Percentiles rank a stretch among this genome's conserved stretches.
Conservation (phyloP, 768 basidiomycete species). For the Flagelloscypha sp. region DNA sequence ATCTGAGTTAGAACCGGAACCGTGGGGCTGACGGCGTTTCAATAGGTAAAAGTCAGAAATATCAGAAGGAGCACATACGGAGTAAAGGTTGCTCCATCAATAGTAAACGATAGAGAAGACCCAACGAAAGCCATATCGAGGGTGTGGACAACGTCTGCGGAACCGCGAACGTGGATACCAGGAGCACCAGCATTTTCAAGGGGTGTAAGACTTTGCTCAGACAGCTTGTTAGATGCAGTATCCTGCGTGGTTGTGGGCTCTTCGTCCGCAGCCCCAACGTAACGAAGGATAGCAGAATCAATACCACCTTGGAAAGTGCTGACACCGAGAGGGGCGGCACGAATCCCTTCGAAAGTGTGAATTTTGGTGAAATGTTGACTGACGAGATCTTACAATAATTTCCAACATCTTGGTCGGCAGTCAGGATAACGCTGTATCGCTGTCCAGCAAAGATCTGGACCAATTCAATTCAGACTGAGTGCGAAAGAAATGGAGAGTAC, state of each 20-base stretch:
- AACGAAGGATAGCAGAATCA: conserved; percentile 37
- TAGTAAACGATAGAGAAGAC: neutral
- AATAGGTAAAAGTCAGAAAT: too few relatives aligned
- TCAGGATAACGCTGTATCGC: conserved; percentile 9
- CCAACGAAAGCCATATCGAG: conserved; percentile 18
- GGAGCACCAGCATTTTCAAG: conserved; percentile 17
- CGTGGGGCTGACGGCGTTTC: too few relatives aligned
- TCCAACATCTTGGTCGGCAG: conserved; percentile 19
- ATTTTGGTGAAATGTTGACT: too few relatives aligned
- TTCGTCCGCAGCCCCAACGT: conserved; percentile 20
- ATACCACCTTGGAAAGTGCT: conserved; percentile 21
- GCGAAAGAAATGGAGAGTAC: too few relatives aligned
- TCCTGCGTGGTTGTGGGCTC: conserved; percentile 21
- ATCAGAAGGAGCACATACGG: too few relatives aligned
- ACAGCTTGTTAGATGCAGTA: conserved; percentile 14
- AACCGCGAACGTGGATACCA: conserved; percentile 25
- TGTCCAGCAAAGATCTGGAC: conserved; percentile 22
- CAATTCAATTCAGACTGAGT: too few relatives aligned
- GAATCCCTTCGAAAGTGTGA: too few relatives aligned
- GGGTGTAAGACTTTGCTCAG: conserved; percentile 21
- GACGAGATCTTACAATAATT: conserved; percentile 30
- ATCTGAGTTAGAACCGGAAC: conserved; percentile 25
- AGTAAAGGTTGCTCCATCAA: neutral
- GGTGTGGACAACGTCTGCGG: conserved; percentile 24
- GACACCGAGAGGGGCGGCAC: conserved; percentile 4